These are phyloP conservation scores for Penicillium psychrofluorescens DNA, from an alignment of 495 filamentous ascomycete species.

Conservation along the genomic window DNA sequence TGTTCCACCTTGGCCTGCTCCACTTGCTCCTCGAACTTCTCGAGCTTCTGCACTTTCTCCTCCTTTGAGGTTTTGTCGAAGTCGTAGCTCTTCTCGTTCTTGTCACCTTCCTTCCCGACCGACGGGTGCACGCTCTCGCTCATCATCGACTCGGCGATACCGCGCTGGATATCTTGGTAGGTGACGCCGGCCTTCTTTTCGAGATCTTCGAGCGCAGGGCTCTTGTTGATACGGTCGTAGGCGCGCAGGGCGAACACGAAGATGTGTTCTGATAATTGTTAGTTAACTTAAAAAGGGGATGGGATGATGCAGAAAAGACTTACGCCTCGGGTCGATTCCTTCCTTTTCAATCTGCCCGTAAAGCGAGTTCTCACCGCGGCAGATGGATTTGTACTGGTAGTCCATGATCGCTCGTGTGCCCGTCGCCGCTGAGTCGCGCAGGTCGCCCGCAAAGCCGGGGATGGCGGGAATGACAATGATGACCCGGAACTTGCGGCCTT, in stretches of 20 bases:
- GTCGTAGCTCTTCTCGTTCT: conserved; percentile 31
- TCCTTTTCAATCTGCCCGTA: conserved; percentile 68
- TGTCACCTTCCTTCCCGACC: conserved; percentile 43
- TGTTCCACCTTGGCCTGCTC: conserved; percentile 31
- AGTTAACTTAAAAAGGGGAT: neutral
- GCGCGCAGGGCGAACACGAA: conserved; percentile 88
- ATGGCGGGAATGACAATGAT: conserved; percentile 86
- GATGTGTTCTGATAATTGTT: conserved; percentile 51
- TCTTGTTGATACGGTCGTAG: conserved; percentile 86
- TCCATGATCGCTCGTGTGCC: conserved; percentile 96
- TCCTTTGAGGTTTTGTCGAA: conserved; percentile 28
- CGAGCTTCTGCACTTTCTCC: conserved; percentile 44
- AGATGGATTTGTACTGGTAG: conserved; percentile 95
- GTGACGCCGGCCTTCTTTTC: conserved; percentile 73
- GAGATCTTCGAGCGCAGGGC: conserved; percentile 55
- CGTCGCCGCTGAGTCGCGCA: conserved; percentile 70
- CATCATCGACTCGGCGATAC: conserved; percentile 81
- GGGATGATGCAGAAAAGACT: neutral
- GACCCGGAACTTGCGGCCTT: conserved; percentile 82
- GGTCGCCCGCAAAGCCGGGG: conserved; percentile 88
- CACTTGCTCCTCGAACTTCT: conserved; percentile 55
- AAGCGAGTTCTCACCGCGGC: conserved; percentile 84
- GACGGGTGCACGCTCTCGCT: conserved; percentile 60
- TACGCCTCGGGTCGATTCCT: conserved; percentile 65
- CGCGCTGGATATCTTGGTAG: conserved; percentile 79